phyloP scores from a whole-genome alignment of 371 early-diverging fungal genomes.

The Haplosporangium sp. region DNA sequence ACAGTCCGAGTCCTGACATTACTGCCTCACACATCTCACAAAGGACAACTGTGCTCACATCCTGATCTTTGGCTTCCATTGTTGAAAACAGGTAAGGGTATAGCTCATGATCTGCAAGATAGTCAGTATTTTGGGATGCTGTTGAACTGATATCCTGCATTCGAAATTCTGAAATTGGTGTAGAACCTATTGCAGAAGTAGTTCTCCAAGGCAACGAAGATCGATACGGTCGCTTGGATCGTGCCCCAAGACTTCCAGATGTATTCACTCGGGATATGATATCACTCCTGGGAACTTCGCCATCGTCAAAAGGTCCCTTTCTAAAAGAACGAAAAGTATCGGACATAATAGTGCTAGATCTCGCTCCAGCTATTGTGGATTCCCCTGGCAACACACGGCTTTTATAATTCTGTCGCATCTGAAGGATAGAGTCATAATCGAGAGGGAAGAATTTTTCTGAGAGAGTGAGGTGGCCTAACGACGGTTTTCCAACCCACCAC shows the following conservation, averaged over 20 bases:
- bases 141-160: neutral
- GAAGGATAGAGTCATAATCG: conserved; percentile 43
- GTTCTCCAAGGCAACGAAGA: conserved; percentile 18
- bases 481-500: conserved; percentile 54
- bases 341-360: conserved; percentile 12
- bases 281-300: conserved; percentile 20
- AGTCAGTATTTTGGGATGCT: conserved; percentile 16
- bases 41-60: neutral
- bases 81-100: conserved; percentile 47
- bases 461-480: conserved; percentile 65
- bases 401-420: conserved; percentile 23
- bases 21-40: conserved; percentile 67
- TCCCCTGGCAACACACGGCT: neutral
- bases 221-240: conserved; percentile 23
- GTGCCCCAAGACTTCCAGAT: conserved; percentile 8
- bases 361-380: neutral
- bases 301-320: conserved; percentile 50
- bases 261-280: conserved; percentile 9
- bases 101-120: conserved; percentile 47
- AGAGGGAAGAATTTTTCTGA: conserved; percentile 61
- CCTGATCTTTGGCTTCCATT: conserved; percentile 13
- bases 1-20: conserved; percentile 63
- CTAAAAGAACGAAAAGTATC: conserved; percentile 28
- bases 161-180: conserved; percentile 6
- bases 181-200: conserved; percentile 6